These are phyloP conservation scores for Cotoneaster glaucophyllus DNA, from an alignment of 306 rosid species.

Conservation along the genomic window DNA sequence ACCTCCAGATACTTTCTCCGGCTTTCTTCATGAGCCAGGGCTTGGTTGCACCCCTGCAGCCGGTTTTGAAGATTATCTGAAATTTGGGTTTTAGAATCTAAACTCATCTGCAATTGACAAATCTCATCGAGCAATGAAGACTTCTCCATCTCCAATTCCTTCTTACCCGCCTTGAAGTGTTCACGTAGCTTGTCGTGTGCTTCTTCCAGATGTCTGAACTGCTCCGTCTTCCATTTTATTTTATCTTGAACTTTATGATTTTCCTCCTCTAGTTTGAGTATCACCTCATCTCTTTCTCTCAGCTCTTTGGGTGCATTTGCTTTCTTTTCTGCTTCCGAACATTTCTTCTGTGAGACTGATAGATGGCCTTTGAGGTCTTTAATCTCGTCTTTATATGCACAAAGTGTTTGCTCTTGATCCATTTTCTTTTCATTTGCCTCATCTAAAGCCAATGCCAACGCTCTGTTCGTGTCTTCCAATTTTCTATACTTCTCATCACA, in stretches of 20 bases:
- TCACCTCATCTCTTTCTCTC: slow-evolving; percentile 42
- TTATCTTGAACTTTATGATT: slow-evolving; percentile 50
- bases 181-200: slow-evolving; percentile 46
- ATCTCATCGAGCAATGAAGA: slow-evolving; percentile 55
- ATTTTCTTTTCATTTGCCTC: slow-evolving; percentile 50
- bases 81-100: slow-evolving; percentile 55
- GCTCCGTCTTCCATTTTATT: slow-evolving; percentile 82
- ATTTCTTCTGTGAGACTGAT: slow-evolving; percentile 41
- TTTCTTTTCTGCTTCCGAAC: slow-evolving; percentile 31
- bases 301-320: slow-evolving; percentile 34
- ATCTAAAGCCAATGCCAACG: slow-evolving; percentile 46
- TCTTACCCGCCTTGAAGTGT: slow-evolving; percentile 41
- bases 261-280: slow-evolving; percentile 45
- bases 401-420: slow-evolving; percentile 40
- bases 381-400: slow-evolving; percentile 42
- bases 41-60: slow-evolving; percentile 50
- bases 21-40: slow-evolving; percentile 69
- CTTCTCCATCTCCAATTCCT: slow-evolving; percentile 62
- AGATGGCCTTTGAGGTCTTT: slow-evolving; percentile 44
- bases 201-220: slow-evolving; percentile 65
- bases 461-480: slow-evolving; percentile 43
- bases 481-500: slow-evolving; percentile 33
- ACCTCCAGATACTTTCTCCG: slow-evolving; percentile 55
- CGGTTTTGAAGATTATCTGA: slow-evolving; percentile 50
- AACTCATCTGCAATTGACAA: slow-evolving; percentile 47